These are phyloP conservation scores for Trametes sanguinea DNA, from an alignment of 768 basidiomycete genomes.

Conservation along the genomic window DNA sequence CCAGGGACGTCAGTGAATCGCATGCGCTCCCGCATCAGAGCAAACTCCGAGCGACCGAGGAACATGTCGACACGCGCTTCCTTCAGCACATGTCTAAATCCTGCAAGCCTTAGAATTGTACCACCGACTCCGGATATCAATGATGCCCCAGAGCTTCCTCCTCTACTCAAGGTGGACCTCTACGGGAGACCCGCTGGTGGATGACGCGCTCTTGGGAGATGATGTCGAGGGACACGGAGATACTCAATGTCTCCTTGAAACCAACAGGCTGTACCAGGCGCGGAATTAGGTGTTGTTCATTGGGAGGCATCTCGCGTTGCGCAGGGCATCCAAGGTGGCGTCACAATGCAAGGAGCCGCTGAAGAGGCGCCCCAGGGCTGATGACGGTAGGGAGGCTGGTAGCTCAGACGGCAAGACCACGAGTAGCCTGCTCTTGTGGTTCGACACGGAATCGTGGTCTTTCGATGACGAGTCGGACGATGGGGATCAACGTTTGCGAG, in stretches of 20 bases:
- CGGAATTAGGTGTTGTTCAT: neutral
- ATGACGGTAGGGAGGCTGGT: neutral
- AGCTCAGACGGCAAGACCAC: neutral
- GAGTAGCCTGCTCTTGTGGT: neutral
- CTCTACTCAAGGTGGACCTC: neutral
- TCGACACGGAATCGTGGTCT: neutral
- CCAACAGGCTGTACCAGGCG: neutral
- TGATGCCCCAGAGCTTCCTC: neutral
- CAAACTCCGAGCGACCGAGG: no score
- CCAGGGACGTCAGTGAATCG: no score
- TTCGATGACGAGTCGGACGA: neutral
- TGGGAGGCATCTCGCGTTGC: no score
- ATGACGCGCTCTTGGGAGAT: neutral
- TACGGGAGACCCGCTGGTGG: slow-evolving; percentile 3
- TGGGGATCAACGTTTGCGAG: no score
- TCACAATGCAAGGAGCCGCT: no score
- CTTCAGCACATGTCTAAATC: no score
- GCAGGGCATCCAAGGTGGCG: no score
- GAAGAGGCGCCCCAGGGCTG: neutral
- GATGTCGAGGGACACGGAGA: slow-evolving; percentile 15
- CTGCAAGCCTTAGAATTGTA: no score
- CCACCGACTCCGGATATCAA: neutral
- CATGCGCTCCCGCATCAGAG: no score
- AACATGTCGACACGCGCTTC: no score
- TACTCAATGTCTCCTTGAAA: neutral